Conservation (phyloP, 306 rosid genomes). For the Glycyrrhiza uralensis region DNA sequence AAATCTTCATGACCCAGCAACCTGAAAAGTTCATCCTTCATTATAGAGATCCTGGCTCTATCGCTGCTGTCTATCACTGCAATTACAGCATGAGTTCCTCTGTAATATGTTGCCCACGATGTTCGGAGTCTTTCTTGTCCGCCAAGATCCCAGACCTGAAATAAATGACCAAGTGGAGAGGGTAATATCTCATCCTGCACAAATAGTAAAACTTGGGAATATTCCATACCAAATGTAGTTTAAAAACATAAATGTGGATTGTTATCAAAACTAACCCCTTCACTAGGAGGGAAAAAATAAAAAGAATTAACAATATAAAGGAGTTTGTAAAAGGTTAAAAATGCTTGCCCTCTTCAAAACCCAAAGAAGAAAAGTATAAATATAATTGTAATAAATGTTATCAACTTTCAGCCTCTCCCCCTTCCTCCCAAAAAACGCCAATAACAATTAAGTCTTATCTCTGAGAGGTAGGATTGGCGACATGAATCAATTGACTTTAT, state of each 20-base stretch:
- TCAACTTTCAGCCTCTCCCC: no score
- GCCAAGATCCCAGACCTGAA: slow-evolving; percentile 98
- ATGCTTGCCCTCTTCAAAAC: neutral
- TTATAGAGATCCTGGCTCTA: slow-evolving; percentile 81
- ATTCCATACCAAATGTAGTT: neutral
- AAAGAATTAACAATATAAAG: neutral
- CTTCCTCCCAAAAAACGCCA: no score
- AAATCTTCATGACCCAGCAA: slow-evolving; percentile 88
- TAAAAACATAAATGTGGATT: neutral
- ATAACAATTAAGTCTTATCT: no score
- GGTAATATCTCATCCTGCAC: neutral
- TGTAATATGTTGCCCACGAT: slow-evolving; percentile 97
- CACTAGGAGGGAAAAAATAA: neutral
- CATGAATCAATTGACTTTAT: neutral
- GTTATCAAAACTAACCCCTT: neutral
- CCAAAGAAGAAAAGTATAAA: neutral
- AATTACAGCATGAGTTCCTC: slow-evolving; percentile 91
- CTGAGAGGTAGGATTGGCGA: neutral
- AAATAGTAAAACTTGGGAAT: neutral
- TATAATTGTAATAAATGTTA: no score
- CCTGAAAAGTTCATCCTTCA: slow-evolving; percentile 96
- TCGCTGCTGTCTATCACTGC: slow-evolving; percentile 95
- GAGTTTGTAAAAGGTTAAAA: neutral
- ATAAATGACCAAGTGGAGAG: neutral
- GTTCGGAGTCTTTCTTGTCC: slow-evolving; percentile 97